These are phyloP conservation scores for Blastocystis sp. DNA, from an alignment of 352 stramenopile species.

Conservation along the genomic window DNA sequence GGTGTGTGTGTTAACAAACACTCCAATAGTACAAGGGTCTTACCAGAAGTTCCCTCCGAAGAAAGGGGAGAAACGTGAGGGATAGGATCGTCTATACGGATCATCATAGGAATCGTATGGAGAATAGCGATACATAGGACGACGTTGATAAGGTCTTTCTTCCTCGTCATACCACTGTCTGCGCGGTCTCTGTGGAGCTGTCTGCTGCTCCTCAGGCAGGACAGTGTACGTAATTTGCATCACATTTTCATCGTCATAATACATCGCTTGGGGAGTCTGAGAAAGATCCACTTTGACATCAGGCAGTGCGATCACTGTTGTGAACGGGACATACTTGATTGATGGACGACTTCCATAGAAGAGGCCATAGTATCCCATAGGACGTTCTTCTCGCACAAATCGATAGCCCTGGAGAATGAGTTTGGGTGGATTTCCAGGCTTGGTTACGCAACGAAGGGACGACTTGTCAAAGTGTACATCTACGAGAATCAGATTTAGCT, in stretches of 20 bases:
- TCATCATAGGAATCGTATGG: constrained; percentile 34
- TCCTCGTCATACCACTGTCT: neutral
- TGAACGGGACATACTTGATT: constrained; percentile 21
- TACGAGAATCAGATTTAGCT: constrained; percentile 1
- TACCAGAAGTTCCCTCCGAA: constrained; percentile 33
- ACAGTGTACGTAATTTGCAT: constrained; percentile 37
- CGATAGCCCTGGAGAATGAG: constrained; percentile 45
- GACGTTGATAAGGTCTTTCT: neutral
- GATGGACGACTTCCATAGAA: constrained; percentile 6
- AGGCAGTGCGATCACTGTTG: constrained; percentile 23
- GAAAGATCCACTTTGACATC: constrained; percentile 7
- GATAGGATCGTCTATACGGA: neutral
- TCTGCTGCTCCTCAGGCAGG: neutral
- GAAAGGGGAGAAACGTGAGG: neutral
- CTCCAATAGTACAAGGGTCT: neutral
- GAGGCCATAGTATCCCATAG: constrained; percentile 2
- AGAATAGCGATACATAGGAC: neutral
- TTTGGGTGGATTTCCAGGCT: neutral
- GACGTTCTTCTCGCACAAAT: neutral
- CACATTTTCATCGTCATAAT: constrained; percentile 45
- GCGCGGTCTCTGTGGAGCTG: neutral
- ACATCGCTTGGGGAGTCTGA: neutral
- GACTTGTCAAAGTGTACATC: constrained; percentile 36
- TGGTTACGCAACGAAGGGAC: constrained; percentile 22
- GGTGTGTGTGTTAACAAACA: constrained; percentile 47